Conservation (phyloP, 768 basidiomycete genomes). For the Gloeophyllum trabeum region DNA sequence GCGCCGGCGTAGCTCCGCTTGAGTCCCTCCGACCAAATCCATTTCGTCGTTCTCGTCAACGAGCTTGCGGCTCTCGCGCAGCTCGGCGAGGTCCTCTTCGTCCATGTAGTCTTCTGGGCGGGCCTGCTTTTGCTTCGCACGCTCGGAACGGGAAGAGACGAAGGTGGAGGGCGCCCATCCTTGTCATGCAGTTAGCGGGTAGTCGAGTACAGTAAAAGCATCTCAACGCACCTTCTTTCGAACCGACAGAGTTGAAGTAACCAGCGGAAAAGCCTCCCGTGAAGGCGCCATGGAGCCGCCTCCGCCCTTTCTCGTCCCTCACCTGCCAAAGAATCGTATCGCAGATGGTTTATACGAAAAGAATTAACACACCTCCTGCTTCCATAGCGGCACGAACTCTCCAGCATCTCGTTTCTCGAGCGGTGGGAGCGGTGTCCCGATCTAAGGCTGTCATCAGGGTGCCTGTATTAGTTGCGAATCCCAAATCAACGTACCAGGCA, state of each 20-base stretch:
- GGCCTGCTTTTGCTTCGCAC: constrained; percentile 50
- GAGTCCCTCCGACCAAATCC: constrained; percentile 50
- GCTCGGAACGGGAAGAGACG: constrained; percentile 74
- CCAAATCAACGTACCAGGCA: constrained; percentile 46
- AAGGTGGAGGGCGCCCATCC: constrained; percentile 96
- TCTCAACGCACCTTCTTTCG: constrained; percentile 68
- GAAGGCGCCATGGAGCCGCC: constrained; percentile 95
- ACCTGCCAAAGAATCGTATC: constrained; percentile 35
- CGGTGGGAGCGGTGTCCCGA: constrained; percentile 90
- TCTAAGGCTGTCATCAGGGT: constrained; percentile 30
- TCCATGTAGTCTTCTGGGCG: constrained; percentile 96
- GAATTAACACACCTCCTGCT: constrained; percentile 74
- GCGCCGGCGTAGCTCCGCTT: constrained; percentile 27
- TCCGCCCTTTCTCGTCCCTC: constrained; percentile 85
- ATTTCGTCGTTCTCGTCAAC: constrained; percentile 76
- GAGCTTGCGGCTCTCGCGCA: constrained; percentile 60
- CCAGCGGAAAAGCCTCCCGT: constrained; percentile 98
- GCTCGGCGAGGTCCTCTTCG: constrained; percentile 87
- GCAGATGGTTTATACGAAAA: constrained; percentile 7
- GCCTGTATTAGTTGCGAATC: neutral
- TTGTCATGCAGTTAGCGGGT: constrained; percentile 18
- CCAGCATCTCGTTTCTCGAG: constrained; percentile 91
- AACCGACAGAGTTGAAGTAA: constrained; percentile 93
- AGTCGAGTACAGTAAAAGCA: neutral
- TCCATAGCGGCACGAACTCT: constrained; percentile 96